Evolutionary conservation across 345 rosid species (phyloP).

Genomic region (Raphanus raphanistrum): DNA sequence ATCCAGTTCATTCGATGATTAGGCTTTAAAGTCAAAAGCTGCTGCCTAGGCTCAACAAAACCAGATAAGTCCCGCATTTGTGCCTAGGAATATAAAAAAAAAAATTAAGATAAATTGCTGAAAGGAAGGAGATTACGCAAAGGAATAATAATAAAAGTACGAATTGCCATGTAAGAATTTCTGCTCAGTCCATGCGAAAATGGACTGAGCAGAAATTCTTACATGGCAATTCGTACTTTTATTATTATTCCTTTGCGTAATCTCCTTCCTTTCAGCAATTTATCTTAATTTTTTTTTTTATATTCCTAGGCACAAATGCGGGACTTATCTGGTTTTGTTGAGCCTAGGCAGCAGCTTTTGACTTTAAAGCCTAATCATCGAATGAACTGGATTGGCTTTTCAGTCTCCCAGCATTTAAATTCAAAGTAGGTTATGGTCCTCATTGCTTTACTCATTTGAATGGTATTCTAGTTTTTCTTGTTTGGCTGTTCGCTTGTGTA

Average conservation of each 20-base stretch:
- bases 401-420: slow-evolving; percentile 93
- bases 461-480: neutral
- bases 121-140: slow-evolving; percentile 1
- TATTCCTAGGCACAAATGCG: slow-evolving; percentile 94
- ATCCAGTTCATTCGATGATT: slow-evolving; percentile 99
- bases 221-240: neutral
- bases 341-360: slow-evolving; percentile 93
- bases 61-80: slow-evolving; percentile 98
- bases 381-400: slow-evolving; percentile 99
- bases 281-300: slow-evolving; percentile 15
- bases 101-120: neutral
- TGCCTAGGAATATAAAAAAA: slow-evolving; percentile 55
- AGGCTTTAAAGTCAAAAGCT: slow-evolving; percentile 87
- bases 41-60: slow-evolving; percentile 96
- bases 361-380: slow-evolving; percentile 96
- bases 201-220: neutral
- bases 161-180: neutral
- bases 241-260: neutral
- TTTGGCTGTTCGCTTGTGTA: slow-evolving; percentile 8
- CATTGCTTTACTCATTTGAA: slow-evolving; percentile 11
- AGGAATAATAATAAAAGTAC: neutral
- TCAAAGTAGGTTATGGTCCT: slow-evolving; percentile 57
- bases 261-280: neutral
- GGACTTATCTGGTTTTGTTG: slow-evolving; percentile 91
- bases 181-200: neutral